phyloP scores from a whole-genome alignment of 2,329 filamentous ascomycete genomes.

The Phaeophleospora eucalypticola region DNA sequence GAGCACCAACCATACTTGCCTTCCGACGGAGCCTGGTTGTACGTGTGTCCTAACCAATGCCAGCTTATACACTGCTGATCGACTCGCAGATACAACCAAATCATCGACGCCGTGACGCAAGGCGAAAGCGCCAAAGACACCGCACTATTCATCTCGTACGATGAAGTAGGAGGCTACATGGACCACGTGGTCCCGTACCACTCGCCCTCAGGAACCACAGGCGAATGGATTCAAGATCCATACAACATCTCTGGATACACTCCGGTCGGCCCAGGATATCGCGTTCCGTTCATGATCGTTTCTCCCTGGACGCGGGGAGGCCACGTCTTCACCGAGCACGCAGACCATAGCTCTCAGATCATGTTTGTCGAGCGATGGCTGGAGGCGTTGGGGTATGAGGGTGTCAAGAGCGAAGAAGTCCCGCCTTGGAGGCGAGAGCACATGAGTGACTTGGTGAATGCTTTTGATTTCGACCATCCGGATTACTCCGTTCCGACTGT shows the following conservation, averaged over 20 bases:
- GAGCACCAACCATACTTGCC: conserved; percentile 52
- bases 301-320: conserved; percentile 54
- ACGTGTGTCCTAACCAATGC: no score
- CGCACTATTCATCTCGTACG: conserved; percentile 31
- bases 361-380: conserved; percentile 53
- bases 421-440: conserved; percentile 43
- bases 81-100: no score
- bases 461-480: conserved; percentile 43
- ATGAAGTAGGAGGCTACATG: conserved; percentile 52
- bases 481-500: conserved; percentile 47
- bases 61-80: no score
- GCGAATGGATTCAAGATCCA: conserved; percentile 51
- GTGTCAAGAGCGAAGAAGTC: conserved; percentile 40
- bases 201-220: conserved; percentile 46
- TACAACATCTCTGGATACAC: conserved; percentile 39
- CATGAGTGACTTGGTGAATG: conserved; percentile 46
- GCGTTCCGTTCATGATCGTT: conserved; percentile 53
- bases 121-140: conserved; percentile 31
- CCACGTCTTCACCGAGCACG: conserved; percentile 52
- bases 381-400: conserved; percentile 37
- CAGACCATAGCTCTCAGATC: conserved; percentile 54
- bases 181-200: conserved; percentile 52
- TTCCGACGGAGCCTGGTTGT: conserved; percentile 52
- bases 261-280: conserved; percentile 45
- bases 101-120: conserved; percentile 48